These are phyloP conservation scores for Nemania diffusa DNA, from an alignment of 2,329 filamentous ascomycete species.

Conservation along the genomic window DNA sequence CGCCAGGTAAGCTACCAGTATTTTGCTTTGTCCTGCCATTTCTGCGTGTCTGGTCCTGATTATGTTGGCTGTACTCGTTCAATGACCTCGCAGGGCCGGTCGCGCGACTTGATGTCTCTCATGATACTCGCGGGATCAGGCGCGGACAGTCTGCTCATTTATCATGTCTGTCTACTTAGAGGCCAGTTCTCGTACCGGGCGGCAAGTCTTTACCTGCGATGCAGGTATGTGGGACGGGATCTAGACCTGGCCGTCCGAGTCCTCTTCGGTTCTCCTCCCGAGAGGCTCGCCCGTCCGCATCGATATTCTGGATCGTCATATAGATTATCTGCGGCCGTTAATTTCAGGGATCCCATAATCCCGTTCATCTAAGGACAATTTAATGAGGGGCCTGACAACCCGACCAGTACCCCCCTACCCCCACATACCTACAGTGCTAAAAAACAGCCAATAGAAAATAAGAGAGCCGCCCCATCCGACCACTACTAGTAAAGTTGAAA, in stretches of 20 bases:
- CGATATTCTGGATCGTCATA: conserved; percentile 15
- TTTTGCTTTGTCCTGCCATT: conserved; percentile 18
- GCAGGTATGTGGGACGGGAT: conserved; percentile 9
- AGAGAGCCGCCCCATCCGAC: too few relatives aligned
- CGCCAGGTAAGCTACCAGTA: conserved; percentile 12
- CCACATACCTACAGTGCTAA: too few relatives aligned
- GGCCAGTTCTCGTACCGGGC: background rate
- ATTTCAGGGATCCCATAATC: conserved; percentile 14
- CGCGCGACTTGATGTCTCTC: background rate
- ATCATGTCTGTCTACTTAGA: background rate
- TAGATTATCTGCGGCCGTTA: conserved; percentile 10
- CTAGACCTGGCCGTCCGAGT: conserved; percentile 9
- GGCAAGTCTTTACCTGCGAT: background rate
- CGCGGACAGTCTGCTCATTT: background rate
- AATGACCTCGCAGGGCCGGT: background rate
- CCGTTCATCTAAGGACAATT: conserved; percentile 29
- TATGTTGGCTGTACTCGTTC: background rate
- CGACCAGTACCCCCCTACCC: too few relatives aligned
- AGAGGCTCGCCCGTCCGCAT: conserved; percentile 1
- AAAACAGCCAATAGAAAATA: too few relatives aligned
- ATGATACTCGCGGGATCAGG: background rate
- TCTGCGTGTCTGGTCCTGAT: background rate
- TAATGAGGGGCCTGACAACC: too few relatives aligned
- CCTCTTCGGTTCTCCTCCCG: background rate
- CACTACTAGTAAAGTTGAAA: too few relatives aligned